phyloP scores from a whole-genome alignment of 139 green algal genomes.

The Haematococcus lacustris region DNA sequence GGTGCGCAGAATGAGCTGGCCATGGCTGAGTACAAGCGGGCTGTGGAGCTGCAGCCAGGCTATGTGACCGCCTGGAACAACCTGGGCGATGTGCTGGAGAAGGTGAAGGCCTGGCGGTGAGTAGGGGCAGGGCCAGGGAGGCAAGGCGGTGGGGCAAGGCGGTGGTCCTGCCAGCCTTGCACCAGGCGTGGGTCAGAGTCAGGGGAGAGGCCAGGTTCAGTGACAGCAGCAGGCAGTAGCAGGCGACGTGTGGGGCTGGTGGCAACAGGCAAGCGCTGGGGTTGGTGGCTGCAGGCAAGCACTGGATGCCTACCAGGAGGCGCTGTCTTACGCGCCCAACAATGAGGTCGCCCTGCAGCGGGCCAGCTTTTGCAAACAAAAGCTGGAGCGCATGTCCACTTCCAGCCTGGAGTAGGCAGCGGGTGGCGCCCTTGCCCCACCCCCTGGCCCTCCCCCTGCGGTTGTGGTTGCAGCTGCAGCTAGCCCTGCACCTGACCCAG shows the following conservation, averaged over 20 bases:
- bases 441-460: too few species aligned
- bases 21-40: constrained; percentile 72
- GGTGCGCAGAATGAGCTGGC: constrained; percentile 57
- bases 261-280: not conserved
- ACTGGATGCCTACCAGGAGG: constrained; percentile 72
- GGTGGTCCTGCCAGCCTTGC: not conserved
- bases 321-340: constrained; percentile 70
- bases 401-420: too few species aligned
- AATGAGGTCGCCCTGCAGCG: constrained; percentile 75
- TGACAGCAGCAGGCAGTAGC: not conserved
- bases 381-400: constrained; percentile 24
- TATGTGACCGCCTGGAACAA: constrained; percentile 98
- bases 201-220: not conserved
- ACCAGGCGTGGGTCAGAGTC: not conserved
- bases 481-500: too few species aligned
- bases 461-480: too few species aligned
- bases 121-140: not conserved
- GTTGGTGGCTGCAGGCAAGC: constrained; percentile 37
- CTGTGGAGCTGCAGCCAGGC: constrained; percentile 68
- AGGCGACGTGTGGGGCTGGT: not conserved
- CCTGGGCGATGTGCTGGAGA: constrained; percentile 89
- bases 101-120: constrained; percentile 56
- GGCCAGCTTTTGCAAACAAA: constrained; percentile 35
- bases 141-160: not conserved
- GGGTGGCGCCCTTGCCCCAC: too few species aligned